Evolutionary conservation across 1,284 basidiomycete genomes (phyloP), one percentile per base, ranked within the genome.

Genomic region (Boletellus deceptivus): DNA sequence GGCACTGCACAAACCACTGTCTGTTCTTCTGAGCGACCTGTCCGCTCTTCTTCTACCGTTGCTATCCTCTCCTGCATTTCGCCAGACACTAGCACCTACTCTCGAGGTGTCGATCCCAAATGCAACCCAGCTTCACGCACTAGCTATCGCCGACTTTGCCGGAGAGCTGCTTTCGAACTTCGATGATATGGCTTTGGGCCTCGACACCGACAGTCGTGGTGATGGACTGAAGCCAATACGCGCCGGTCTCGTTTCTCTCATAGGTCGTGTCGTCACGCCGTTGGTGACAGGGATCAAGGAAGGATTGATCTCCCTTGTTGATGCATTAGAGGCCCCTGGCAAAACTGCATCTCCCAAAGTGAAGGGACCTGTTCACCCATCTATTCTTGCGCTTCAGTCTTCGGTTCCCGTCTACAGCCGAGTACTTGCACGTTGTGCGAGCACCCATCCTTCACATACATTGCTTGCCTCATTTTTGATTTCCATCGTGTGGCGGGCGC

Each of bases 121-220:
- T 57, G 66, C 84, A n/a, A 80, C 80, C 3, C 88, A 91, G 62
- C 64, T 79, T 10, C 85, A 91, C 66, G 86, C 84, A 0, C 67
- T 89, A 38, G 81, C 78, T 4, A 72, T 86, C 39, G 82, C 83
- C 0, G 75, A 75, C 10, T 83, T 91, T 57, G 80, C 84, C 20
- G 84, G 82, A 43, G 89, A 91, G 62, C 67, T 91, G 37, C 72
- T 90, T 24, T 81, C 82, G 58, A 76, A 73, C 16, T 85, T 91
- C 45, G 84, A 89, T 63, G 75, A 80, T 16, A 68, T 87, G 24
- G 72, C 75, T 35, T 71, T 89, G 4, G 84, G 84, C 22, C 65
- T 73, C 18, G 83, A 85, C 49, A 68, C 69, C n/a, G 84, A 88
- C 59, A 59, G 65, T 48, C 75, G 85, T 45, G 80, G 78, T 14